These are phyloP conservation scores for Trichoderma oligosporum DNA, from an alignment of 2,329 filamentous ascomycete genomes.

Conservation along the genomic window DNA sequence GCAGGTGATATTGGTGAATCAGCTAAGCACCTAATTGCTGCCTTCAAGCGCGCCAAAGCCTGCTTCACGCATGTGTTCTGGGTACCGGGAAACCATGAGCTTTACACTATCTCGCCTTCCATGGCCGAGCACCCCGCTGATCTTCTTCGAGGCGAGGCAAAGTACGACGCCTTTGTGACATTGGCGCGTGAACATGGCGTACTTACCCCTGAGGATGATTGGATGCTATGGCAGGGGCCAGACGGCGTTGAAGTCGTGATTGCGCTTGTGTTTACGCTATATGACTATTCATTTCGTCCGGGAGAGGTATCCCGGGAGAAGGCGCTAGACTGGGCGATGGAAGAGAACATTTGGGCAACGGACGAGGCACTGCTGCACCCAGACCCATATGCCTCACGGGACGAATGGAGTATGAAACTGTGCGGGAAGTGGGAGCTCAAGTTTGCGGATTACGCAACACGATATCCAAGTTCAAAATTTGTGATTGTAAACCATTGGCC, in stretches of 20 bases:
- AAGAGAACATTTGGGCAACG: conserved; percentile 2
- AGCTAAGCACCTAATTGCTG: background rate
- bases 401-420: conserved; percentile 7
- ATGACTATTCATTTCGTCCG: conserved; percentile 12
- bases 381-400: conserved; percentile 1
- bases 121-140: conserved; percentile 1
- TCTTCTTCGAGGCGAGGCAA: background rate
- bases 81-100: conserved; percentile 13
- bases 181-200: conserved; percentile 6
- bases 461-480: conserved; percentile 3
- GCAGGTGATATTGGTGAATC: conserved; percentile 12
- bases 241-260: conserved; percentile 5
- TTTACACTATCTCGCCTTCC: conserved; percentile 1
- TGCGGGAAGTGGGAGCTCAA: conserved; percentile 10
- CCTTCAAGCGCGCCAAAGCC: conserved; percentile 9
- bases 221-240: conserved; percentile 8
- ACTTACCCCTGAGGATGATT: conserved; percentile 13
- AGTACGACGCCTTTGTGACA: conserved; percentile 6
- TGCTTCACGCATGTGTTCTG: conserved; percentile 13
- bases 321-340: conserved; percentile 11
- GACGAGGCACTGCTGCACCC: conserved; percentile 11
- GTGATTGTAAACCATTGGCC: conserved; percentile 13
- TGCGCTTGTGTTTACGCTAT: conserved; percentile 5
- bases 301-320: background rate
- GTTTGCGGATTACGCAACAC: conserved; percentile 1